These are phyloP conservation scores for Cicer chorassanicum DNA, from an alignment of 306 rosid genomes.

Conservation along the genomic window DNA sequence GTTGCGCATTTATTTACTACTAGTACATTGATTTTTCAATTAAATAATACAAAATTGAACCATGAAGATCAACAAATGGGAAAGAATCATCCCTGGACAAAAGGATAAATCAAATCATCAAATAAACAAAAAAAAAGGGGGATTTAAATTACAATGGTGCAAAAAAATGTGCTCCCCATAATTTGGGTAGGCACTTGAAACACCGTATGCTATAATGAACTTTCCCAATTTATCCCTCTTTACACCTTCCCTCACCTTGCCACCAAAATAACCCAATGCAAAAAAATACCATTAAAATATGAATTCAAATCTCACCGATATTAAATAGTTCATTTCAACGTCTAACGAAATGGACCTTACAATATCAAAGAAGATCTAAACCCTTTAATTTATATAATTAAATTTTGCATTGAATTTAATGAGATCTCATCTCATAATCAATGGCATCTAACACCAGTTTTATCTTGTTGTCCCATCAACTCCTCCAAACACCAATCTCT, in stretches of 20 bases:
- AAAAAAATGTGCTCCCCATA: slow-evolving; percentile 18
- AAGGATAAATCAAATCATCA: neutral
- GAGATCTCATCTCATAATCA: neutral
- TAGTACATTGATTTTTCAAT: neutral
- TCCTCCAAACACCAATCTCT: slow-evolving; percentile 85
- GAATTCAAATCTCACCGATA: neutral
- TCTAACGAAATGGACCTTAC: neutral
- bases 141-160: slow-evolving; percentile 2
- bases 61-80: neutral
- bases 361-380: neutral
- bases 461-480: slow-evolving; percentile 36
- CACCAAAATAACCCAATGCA: neutral
- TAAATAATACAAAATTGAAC: neutral
- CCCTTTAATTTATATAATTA: neutral
- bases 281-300: neutral
- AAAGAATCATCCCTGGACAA: neutral
- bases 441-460: slow-evolving; percentile 37
- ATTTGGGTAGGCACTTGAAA: slow-evolving; percentile 12
- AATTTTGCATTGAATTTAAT: neutral
- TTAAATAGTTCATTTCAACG: neutral
- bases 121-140: neutral
- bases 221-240: neutral
- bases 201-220: slow-evolving; percentile 23
- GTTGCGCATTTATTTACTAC: neutral
- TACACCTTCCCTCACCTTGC: neutral